A percentile compares a stretch with the other conserved stretches of the same genome.
These are phyloP conservation scores for Thelonectria blattea DNA, from an alignment of 2,329 filamentous ascomycete species.

Conservation along the genomic window DNA sequence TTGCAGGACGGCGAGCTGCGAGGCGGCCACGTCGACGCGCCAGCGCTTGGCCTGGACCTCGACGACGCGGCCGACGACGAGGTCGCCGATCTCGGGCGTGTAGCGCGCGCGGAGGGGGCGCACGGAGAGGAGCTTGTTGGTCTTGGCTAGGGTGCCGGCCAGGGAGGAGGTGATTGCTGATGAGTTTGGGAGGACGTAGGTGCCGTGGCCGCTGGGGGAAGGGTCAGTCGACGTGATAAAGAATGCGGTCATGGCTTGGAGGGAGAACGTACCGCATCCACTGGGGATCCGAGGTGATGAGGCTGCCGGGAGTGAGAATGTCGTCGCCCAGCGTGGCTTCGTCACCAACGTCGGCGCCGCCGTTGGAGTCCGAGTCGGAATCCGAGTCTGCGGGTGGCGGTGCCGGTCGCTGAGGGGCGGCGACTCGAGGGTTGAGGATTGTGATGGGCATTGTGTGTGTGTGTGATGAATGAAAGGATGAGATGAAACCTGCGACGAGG, in stretches of 20 bases:
- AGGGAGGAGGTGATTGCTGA: conserved; percentile 86
- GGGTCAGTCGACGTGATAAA: too few species aligned
- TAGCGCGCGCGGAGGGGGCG: conserved; percentile 90
- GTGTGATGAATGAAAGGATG: conserved; percentile 4
- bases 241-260: too few species aligned
- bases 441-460: conserved; percentile 53
- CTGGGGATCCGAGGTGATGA: conserved; percentile 89
- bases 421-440: conserved; percentile 51
- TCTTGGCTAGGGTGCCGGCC: conserved; percentile 87
- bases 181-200: conserved; percentile 69
- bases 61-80: conserved; percentile 91
- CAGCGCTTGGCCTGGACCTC: conserved; percentile 93
- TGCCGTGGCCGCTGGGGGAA: conserved; percentile 97
- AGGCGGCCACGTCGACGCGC: conserved; percentile 92
- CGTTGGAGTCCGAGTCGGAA: conserved; percentile 53
- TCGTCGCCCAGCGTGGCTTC: conserved; percentile 48
- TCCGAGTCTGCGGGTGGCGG: conserved; percentile 31
- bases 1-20: conserved; percentile 83
- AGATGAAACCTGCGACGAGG: not conserved
- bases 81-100: conserved; percentile 92
- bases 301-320: conserved; percentile 87
- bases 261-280: conserved; percentile 98
- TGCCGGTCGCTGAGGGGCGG: conserved; percentile 33
- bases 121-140: conserved; percentile 95
- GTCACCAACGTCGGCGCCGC: conserved; percentile 53